phyloP scores from a whole-genome alignment of 192 early-diverging fungal species.

The Backusella tuberculispora region DNA sequence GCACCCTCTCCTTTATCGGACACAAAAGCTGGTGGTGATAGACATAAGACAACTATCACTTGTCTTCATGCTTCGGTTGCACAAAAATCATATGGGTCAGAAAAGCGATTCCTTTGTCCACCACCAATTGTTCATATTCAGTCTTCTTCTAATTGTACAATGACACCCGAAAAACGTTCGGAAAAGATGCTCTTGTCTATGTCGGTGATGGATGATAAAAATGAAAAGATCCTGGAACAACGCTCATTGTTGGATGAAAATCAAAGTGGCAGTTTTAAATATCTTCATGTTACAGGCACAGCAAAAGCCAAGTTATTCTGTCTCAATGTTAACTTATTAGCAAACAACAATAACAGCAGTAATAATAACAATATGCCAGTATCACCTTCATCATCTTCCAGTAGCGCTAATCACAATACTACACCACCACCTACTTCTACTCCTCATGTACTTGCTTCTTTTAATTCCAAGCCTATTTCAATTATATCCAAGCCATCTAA shows the following conservation, averaged over 20 bases:
- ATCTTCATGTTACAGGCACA: slow-evolving; percentile 78
- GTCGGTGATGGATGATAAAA: slow-evolving; percentile 56
- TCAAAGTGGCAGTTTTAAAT: slow-evolving; percentile 68
- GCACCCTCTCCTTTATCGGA: slow-evolving; percentile 14
- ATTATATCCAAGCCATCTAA: slow-evolving; percentile 95
- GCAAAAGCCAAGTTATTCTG: slow-evolving; percentile 80
- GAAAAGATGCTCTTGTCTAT: slow-evolving; percentile 58
- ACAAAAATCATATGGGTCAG: slow-evolving; percentile 93
- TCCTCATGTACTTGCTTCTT: slow-evolving; percentile 47
- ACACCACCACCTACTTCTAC: not conserved
- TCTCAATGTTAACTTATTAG: slow-evolving; percentile 61
- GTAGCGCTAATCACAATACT: not conserved
- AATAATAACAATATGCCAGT: not conserved
- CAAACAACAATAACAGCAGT: not conserved
- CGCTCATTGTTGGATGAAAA: slow-evolving; percentile 57
- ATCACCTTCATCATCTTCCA: not conserved
- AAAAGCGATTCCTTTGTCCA: slow-evolving; percentile 85
- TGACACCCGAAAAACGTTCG: slow-evolving; percentile 21
- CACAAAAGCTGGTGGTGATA: slow-evolving; percentile 4
- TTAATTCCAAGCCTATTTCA: slow-evolving; percentile 75
- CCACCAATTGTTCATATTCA: slow-evolving; percentile 74
- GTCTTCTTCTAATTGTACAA: slow-evolving; percentile 27
- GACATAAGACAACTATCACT: slow-evolving; percentile 73
- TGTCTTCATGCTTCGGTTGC: slow-evolving; percentile 83
- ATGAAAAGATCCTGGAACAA: slow-evolving; percentile 31